Percentiles rank a stretch among this genome's conserved stretches.
These are phyloP conservation scores for Nannochloris sp. DNA, from an alignment of 139 green algal species.

Conservation along the genomic window DNA sequence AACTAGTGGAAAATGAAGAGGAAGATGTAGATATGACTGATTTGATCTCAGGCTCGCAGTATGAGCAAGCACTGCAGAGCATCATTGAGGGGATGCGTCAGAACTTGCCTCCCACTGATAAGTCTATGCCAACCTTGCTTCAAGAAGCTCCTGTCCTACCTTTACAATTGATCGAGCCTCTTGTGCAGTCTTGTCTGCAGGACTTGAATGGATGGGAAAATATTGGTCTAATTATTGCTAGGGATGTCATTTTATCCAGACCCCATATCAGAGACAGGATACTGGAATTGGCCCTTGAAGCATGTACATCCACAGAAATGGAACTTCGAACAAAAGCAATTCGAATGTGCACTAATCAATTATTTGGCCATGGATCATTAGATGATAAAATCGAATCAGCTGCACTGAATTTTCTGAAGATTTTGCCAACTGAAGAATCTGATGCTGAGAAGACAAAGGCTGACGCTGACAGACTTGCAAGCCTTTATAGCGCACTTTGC, in stretches of 20 bases:
- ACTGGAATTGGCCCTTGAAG: conserved; percentile 40
- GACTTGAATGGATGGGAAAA: conserved; percentile 39
- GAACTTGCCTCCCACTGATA: conserved; percentile 17
- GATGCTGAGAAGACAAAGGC: neutral
- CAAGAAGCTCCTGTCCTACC: conserved; percentile 48
- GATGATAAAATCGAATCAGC: conserved; percentile 29
- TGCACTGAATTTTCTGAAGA: conserved; percentile 17
- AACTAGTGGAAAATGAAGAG: neutral
- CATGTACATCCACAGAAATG: conserved; percentile 9
- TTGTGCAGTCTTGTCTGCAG: conserved; percentile 28
- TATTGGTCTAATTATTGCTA: conserved; percentile 32
- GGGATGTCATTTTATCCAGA: conserved; percentile 36
- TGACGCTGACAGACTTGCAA: neutral
- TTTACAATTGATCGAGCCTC: conserved; percentile 13
- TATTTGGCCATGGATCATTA: conserved; percentile 38
- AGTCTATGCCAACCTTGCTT: conserved; percentile 24
- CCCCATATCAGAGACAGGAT: conserved; percentile 27
- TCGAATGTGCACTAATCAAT: conserved; percentile 43
- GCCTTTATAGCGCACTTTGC: conserved; percentile 56
- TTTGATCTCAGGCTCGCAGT: conserved; percentile 20
- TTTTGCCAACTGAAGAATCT: neutral
- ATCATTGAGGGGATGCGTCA: conserved; percentile 37
- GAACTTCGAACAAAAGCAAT: conserved; percentile 43
- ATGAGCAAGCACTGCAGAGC: conserved; percentile 48
- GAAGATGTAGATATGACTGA: neutral